Percentiles rank a stretch among this genome's conserved stretches.
Evolutionary conservation across 345 rosid genomes (phyloP).

Genomic region (Arabis hirsuta): DNA sequence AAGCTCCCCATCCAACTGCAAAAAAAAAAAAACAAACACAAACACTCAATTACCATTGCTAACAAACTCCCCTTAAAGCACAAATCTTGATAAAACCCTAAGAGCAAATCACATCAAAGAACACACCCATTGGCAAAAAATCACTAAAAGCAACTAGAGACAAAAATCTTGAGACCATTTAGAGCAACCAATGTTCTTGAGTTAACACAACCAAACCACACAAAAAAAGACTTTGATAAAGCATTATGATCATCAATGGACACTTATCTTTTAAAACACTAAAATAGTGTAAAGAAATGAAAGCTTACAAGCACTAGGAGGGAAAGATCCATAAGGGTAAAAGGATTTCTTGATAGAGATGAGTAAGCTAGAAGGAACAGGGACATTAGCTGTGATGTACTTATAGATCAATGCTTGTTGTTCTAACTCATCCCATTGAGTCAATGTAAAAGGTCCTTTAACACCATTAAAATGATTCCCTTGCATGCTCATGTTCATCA

Average conservation of each 20-base stretch:
- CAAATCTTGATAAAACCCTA: background rate
- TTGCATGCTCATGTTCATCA: slow-evolving; percentile 61
- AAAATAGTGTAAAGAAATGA: background rate
- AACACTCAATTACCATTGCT: slow-evolving; percentile 2
- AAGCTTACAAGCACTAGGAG: slow-evolving; percentile 55
- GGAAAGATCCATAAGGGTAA: slow-evolving; percentile 55
- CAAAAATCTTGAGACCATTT: background rate
- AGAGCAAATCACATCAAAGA: slow-evolving; percentile 19
- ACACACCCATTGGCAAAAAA: slow-evolving; percentile 5
- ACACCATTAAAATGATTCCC: slow-evolving; percentile 45
- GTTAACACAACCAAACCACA: background rate
- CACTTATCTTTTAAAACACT: background rate
- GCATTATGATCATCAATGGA: slow-evolving; percentile 9
- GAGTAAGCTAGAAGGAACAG: slow-evolving; percentile 73
- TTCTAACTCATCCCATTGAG: slow-evolving; percentile 74
- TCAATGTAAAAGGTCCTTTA: slow-evolving; percentile 64
- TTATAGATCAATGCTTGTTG: slow-evolving; percentile 81
- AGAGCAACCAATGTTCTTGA: background rate
- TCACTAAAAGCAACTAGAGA: slow-evolving; percentile 11
- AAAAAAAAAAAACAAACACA: slow-evolving; percentile 4
- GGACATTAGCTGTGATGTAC: slow-evolving; percentile 59
- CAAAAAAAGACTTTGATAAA: too few species aligned
- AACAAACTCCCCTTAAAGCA: background rate
- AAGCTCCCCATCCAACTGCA: slow-evolving; percentile 68
- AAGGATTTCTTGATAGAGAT: slow-evolving; percentile 56